phyloP scores from a whole-genome alignment of 208 protist genomes.

The Crithidia brevicula region DNA sequence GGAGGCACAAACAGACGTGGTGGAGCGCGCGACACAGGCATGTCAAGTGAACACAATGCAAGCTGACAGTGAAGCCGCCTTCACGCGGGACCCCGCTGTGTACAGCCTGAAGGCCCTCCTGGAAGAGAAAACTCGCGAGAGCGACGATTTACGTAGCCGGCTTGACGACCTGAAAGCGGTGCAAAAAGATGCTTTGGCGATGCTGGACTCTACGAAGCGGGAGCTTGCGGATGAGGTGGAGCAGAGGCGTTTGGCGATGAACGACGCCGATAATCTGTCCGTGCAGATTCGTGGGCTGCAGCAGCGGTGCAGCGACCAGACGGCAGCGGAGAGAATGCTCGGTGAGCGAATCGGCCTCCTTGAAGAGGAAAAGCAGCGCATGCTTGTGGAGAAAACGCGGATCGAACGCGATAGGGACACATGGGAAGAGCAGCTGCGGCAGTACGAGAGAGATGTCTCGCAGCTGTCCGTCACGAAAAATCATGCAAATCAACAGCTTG shows the following conservation, averaged over 20 bases:
- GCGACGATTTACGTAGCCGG: conserved; percentile 57
- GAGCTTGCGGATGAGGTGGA: conserved; percentile 53
- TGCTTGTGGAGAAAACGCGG: conserved; percentile 32
- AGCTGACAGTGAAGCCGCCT: not conserved
- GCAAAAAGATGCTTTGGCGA: conserved; percentile 48
- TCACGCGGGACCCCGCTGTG: not conserved
- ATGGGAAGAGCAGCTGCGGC: conserved; percentile 59
- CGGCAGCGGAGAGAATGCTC: conserved; percentile 55
- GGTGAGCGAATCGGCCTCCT: conserved; percentile 38
- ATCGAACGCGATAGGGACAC: conserved; percentile 56
- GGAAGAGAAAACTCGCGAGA: conserved; percentile 72
- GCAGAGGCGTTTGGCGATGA: conserved; percentile 35
- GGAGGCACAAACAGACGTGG: conserved; percentile 24
- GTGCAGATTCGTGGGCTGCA: conserved; percentile 75
- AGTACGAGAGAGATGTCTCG: conserved; percentile 80
- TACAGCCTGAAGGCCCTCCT: conserved; percentile 29
- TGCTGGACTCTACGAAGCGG: conserved; percentile 50
- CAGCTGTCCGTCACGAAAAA: conserved; percentile 80
- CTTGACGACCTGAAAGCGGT: conserved; percentile 59
- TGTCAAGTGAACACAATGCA: conserved; percentile 25
- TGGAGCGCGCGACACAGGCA: conserved; percentile 6
- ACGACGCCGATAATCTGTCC: conserved; percentile 65
- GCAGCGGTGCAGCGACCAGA: conserved; percentile 66
- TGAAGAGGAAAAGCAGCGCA: conserved; percentile 55
- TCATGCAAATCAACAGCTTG: conserved; percentile 69